phyloP scores from a whole-genome alignment of 1,284 basidiomycete species.

The Fomitopsis schrenkii region DNA sequence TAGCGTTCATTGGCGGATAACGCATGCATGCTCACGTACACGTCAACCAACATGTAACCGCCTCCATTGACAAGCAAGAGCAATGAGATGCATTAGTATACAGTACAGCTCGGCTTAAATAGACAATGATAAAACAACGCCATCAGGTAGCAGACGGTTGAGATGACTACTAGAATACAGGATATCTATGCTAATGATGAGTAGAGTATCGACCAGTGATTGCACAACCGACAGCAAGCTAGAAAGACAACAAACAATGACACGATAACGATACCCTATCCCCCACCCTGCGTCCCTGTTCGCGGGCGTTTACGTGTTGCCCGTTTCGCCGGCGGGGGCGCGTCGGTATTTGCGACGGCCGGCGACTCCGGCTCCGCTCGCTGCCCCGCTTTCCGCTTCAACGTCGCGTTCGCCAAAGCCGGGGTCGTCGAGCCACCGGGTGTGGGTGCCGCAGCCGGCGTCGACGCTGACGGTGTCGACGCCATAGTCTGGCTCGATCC shows the following conservation, averaged over 20 bases:
- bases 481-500: conserved; percentile 26
- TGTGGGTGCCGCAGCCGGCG: conserved; percentile 26
- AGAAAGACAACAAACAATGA: conserved; percentile 25
- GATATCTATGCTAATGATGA: conserved; percentile 38
- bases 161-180: conserved; percentile 34
- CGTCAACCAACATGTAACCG: not conserved
- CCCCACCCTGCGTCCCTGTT: conserved; percentile 31
- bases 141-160: conserved; percentile 21
- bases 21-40: not conserved
- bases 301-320: conserved; percentile 46
- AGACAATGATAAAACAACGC: conserved; percentile 29
- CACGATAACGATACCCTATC: conserved; percentile 26
- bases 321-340: conserved; percentile 44
- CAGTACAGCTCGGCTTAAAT: conserved; percentile 23
- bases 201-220: conserved; percentile 29
- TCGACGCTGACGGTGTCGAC: conserved; percentile 34
- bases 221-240: conserved; percentile 26
- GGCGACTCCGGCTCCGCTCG: conserved; percentile 50
- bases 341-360: conserved; percentile 40
- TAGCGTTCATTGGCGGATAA: not conserved
- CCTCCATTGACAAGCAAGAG: not conserved
- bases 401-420: conserved; percentile 44
- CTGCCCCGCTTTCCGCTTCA: conserved; percentile 56
- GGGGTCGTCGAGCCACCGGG: conserved; percentile 39
- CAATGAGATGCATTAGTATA: conserved; percentile 23